phyloP scores from a whole-genome alignment of 805 yeast genomes.

The Yamadazyma endophytica region DNA sequence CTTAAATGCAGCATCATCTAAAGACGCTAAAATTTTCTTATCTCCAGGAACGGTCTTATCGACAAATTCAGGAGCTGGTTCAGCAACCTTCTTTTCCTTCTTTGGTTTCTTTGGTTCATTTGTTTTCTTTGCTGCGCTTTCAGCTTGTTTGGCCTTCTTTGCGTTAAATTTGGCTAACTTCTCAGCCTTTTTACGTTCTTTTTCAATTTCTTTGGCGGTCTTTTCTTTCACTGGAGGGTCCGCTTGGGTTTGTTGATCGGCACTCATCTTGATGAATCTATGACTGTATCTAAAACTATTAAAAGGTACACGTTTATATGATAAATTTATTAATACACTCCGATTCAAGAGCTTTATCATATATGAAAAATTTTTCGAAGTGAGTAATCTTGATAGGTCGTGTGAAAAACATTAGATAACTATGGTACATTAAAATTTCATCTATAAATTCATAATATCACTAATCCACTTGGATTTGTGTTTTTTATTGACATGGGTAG shows the following conservation, averaged over 20 bases:
- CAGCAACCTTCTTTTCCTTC: slow-evolving; percentile 63
- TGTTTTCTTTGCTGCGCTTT: slow-evolving; percentile 30
- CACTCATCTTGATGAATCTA: slow-evolving; percentile 10
- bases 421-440: slow-evolving; percentile 1
- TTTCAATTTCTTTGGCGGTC: slow-evolving; percentile 78
- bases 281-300: neutral
- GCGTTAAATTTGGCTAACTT: slow-evolving; percentile 85
- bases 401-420: no score
- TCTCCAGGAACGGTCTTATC: slow-evolving; percentile 87
- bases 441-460: slow-evolving; percentile 5
- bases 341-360: slow-evolving; percentile 1
- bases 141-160: slow-evolving; percentile 60
- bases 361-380: slow-evolving; percentile 1
- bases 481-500: no score
- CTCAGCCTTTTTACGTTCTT: slow-evolving; percentile 85
- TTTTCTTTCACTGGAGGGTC: slow-evolving; percentile 42
- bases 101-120: slow-evolving; percentile 57
- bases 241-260: slow-evolving; percentile 3
- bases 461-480: slow-evolving; percentile 7
- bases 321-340: neutral
- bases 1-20: slow-evolving; percentile 90
- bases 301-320: neutral
- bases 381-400: no score
- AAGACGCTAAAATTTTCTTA: slow-evolving; percentile 79
- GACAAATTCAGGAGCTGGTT: slow-evolving; percentile 76